These are phyloP conservation scores for Leishmania mexicana DNA, from an alignment of 208 protist genomes.

Conservation along the genomic window DNA sequence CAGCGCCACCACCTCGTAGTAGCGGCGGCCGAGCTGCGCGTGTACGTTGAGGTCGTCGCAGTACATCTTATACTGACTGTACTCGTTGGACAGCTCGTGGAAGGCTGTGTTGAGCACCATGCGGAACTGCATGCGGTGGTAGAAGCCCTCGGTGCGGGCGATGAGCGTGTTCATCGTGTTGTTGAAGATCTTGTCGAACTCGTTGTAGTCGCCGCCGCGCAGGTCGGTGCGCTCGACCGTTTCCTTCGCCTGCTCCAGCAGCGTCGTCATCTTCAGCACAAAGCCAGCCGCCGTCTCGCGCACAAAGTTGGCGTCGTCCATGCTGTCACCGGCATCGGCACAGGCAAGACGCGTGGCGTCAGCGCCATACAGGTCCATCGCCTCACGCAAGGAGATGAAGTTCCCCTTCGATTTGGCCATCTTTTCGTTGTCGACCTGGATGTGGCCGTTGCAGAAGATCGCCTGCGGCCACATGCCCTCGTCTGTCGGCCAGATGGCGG, in stretches of 20 bases:
- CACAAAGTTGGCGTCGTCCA: slow-evolving; percentile 99
- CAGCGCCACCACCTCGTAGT: slow-evolving; percentile 93
- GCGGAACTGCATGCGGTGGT: slow-evolving; percentile 95
- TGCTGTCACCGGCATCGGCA: slow-evolving; percentile 98
- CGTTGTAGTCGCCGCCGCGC: slow-evolving; percentile 62
- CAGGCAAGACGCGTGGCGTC: slow-evolving; percentile 97
- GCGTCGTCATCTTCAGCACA: slow-evolving; percentile 96
- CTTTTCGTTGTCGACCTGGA: slow-evolving; percentile 99
- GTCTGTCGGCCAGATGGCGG: slow-evolving; percentile 96
- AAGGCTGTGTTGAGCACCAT: slow-evolving; percentile 95
- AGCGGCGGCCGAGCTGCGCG: slow-evolving; percentile 77
- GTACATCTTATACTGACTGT: slow-evolving; percentile 93
- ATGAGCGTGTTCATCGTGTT: slow-evolving; percentile 94
- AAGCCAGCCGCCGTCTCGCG: slow-evolving; percentile 93
- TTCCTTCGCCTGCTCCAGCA: slow-evolving; percentile 94
- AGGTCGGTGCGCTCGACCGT: slow-evolving; percentile 34
- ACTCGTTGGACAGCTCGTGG: slow-evolving; percentile 93
- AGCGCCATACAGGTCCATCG: slow-evolving; percentile 83
- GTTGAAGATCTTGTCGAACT: slow-evolving; percentile 95
- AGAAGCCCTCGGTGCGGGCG: slow-evolving; percentile 80
- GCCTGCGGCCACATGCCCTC: slow-evolving; percentile 82
- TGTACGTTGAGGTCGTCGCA: slow-evolving; percentile 79
- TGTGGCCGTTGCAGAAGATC: slow-evolving; percentile 99
- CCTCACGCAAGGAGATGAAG: slow-evolving; percentile 97
- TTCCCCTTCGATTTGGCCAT: slow-evolving; percentile 99